Conservation (phyloP, 805 yeast genomes). For the Barnettozyma pratensis region DNA sequence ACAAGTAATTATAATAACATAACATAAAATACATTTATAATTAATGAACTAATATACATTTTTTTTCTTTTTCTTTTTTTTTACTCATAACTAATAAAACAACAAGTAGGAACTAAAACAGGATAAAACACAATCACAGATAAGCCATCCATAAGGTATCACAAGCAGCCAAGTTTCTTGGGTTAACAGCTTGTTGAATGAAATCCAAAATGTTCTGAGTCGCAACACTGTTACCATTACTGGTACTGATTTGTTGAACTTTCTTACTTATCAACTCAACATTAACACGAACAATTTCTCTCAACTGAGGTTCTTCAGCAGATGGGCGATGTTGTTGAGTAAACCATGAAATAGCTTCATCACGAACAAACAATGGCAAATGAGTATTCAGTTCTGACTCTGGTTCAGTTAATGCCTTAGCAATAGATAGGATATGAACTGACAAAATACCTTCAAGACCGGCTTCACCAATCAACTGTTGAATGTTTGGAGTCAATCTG, state of each 20-base stretch:
- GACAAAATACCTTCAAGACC: slow-evolving; percentile 89
- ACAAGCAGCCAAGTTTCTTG: slow-evolving; percentile 85
- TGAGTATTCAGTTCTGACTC: slow-evolving; percentile 90
- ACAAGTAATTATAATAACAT: too few relatives aligned
- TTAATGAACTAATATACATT: neutral
- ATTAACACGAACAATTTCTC: slow-evolving; percentile 83
- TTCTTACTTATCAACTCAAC: slow-evolving; percentile 81
- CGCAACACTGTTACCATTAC: slow-evolving; percentile 53
- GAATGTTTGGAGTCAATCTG: slow-evolving; percentile 93
- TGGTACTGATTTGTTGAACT: slow-evolving; percentile 64
- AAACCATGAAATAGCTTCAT: slow-evolving; percentile 93
- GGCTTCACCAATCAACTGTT: slow-evolving; percentile 89
- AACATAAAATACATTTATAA: neutral
- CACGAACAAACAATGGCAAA: slow-evolving; percentile 90
- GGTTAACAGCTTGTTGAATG: slow-evolving; percentile 92
- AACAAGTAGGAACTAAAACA: neutral
- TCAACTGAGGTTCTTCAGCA: slow-evolving; percentile 76
- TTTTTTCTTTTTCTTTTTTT: neutral
- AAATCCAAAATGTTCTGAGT: slow-evolving; percentile 88
- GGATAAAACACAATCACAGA: slow-evolving; percentile 30
- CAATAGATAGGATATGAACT: slow-evolving; percentile 76
- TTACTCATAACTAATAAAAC: neutral
- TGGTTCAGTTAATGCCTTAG: slow-evolving; percentile 84
- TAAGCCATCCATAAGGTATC: slow-evolving; percentile 97
- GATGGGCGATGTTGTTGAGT: slow-evolving; percentile 79